Percentiles rank a stretch among this genome's conserved stretches.
phyloP scores from a whole-genome alignment of 148 eudicot species.

The Fagopyrum homotropicum region DNA sequence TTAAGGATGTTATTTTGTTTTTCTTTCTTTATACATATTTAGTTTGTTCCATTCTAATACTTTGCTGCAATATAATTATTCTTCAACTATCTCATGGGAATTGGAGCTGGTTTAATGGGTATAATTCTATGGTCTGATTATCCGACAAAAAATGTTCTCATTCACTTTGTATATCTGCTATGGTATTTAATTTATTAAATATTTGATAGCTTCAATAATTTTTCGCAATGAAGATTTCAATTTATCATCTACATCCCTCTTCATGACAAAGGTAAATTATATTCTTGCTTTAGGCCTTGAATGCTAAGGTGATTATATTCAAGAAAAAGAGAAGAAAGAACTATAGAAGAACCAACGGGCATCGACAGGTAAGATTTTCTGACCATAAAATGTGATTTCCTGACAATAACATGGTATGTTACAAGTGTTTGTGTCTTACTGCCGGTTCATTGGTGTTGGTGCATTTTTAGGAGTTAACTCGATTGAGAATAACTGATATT shows the following conservation, averaged over 20 bases:
- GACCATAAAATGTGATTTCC: not conserved
- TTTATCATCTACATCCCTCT: not conserved
- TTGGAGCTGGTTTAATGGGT: not conserved
- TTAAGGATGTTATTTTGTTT: not conserved
- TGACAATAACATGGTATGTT: not conserved
- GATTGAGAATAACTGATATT: slow-evolving; percentile 79
- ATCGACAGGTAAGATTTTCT: slow-evolving; percentile 61
- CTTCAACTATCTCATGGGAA: not conserved
- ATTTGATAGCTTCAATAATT: not conserved
- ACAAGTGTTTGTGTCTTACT: not conserved
- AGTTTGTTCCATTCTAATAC: not conserved
- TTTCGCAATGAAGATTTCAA: not conserved
- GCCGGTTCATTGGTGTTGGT: slow-evolving; percentile 7
- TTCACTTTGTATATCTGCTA: not conserved
- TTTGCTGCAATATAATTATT: not conserved
- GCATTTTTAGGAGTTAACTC: slow-evolving; percentile 65
- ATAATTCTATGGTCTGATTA: not conserved
- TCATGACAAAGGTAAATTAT: not conserved
- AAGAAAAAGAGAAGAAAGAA: slow-evolving; percentile 98
- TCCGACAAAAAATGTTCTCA: not conserved
- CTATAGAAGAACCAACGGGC: slow-evolving; percentile 86
- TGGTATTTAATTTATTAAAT: not conserved
- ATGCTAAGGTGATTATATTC: slow-evolving; percentile 93
- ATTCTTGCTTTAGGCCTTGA: slow-evolving; percentile 55
- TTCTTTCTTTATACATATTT: not conserved